Evolutionary conservation across 495 filamentous ascomycete genomes (phyloP).

Genomic region (Astrocystis sublimbata): DNA sequence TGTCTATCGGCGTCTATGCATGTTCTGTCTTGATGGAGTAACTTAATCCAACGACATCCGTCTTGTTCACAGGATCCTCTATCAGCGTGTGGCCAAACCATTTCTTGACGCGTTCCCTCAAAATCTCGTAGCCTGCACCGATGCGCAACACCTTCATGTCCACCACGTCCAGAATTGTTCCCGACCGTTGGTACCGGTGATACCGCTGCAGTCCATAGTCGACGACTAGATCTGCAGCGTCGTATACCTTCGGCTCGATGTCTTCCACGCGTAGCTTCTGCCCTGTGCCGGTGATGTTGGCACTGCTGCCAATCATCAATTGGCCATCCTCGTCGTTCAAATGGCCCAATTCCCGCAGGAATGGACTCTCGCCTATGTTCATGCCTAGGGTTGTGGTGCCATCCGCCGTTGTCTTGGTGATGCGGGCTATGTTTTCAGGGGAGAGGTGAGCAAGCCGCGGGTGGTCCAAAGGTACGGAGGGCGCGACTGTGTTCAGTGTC

Average conservation of each 20-base stretch:
- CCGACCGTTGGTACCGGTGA: slow-evolving; percentile 29
- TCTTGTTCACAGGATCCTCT: slow-evolving; percentile 18
- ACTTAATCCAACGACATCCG: slow-evolving; percentile 11
- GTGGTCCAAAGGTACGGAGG: slow-evolving; percentile 10
- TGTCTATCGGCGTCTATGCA: no score
- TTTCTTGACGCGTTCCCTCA: slow-evolving; percentile 25
- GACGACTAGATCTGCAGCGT: slow-evolving; percentile 32
- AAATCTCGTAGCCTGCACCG: slow-evolving; percentile 31
- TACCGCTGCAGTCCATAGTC: slow-evolving; percentile 37
- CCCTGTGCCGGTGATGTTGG: slow-evolving; percentile 34
- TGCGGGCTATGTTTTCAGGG: slow-evolving; percentile 11
- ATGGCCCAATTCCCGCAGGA: slow-evolving; percentile 26
- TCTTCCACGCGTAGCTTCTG: slow-evolving; percentile 36
- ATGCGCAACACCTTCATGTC: slow-evolving; percentile 31
- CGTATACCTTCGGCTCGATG: slow-evolving; percentile 31
- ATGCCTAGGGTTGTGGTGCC: slow-evolving; percentile 30
- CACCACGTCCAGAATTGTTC: slow-evolving; percentile 25
- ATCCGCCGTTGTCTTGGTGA: no score
- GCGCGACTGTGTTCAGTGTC: slow-evolving; percentile 26
- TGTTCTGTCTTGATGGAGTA: slow-evolving; percentile 15
- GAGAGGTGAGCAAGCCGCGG: slow-evolving; percentile 15
- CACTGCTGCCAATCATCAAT: slow-evolving; percentile 30
- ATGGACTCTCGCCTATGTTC: slow-evolving; percentile 19
- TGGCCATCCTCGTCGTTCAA: slow-evolving; percentile 24
- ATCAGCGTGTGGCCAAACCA: slow-evolving; percentile 18